Base-by-base conservation (phyloP, 1,284 basidiomycete species). In the Neonothopanus nambi region DNA sequence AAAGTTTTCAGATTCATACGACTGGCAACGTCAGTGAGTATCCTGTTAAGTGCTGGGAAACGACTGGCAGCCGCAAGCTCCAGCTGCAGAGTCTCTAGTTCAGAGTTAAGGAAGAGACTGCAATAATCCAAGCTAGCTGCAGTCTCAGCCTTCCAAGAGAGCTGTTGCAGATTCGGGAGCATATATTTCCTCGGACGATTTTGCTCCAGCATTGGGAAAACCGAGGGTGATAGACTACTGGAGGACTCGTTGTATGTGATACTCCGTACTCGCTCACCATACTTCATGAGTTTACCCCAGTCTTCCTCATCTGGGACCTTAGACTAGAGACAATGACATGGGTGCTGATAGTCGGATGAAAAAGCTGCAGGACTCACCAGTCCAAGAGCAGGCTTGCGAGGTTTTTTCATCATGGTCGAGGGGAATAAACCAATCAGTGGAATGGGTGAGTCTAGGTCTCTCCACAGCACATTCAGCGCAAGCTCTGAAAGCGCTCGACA, bases 381-480 rank as follows among this genome's bases (percentile, higher is more conserved):
- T 64, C 88, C 89, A 56, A 87, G 70, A 49, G 85, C 86, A 48
- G 88, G 87, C 62, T 79, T 82, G 54, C 81, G 79, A 53, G 82
- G 73, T 65, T 81, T 85, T 70, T 82, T 88, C 67, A 89, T 72
- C 57, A 90, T 64, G 56, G 77, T 72, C 54, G 71, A 73, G 11
- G 88, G 87, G 67, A 91, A 90, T 51, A 89, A 67, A 21, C 82
- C 81, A 48, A 90, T 71, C 52, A 91, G 72, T 4, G 88, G 88
- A 40, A 83, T 68, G 56, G 91, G 72, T 13, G 86, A 88, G 67
- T 91, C 88, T 51, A 91, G 70, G 62, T 91, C 88, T 64, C 77
- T 81, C 88, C 88, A 91, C 28, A 91, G 73, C 45, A 84, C 69
- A 65, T 84, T 73, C 56, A 90, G 65, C n/a, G 84, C 82, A n/a